A percentile compares a stretch with the other conserved stretches of the same genome.
phyloP scores from a whole-genome alignment of 805 yeast genomes.

The Komagataella pastoris region DNA sequence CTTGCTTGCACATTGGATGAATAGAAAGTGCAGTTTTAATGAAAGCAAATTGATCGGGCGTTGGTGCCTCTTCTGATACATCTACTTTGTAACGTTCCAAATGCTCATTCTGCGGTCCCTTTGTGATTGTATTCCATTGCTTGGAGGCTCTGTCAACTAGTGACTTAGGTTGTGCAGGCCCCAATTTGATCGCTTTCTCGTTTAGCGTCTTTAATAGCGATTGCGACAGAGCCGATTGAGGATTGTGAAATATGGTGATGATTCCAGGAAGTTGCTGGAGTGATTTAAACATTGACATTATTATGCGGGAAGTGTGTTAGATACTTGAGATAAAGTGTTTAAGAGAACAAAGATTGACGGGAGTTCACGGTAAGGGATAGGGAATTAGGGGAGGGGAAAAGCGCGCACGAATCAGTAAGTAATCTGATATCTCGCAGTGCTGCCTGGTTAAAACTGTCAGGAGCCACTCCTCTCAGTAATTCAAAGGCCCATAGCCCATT shows the following conservation, averaged over 20 bases:
- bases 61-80: constrained; percentile 8
- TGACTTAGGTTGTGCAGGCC: background rate
- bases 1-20: constrained; percentile 14
- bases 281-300: constrained; percentile 35
- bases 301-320: background rate
- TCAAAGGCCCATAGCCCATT: background rate
- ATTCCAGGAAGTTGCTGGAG: constrained; percentile 30
- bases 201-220: background rate
- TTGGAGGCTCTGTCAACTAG: background rate
- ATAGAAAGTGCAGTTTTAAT: constrained; percentile 13
- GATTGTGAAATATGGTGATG: constrained; percentile 23
- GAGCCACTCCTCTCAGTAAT: background rate
- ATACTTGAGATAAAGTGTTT: background rate
- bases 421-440: background rate
- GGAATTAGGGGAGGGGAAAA: background rate
- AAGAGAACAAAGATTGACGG: background rate
- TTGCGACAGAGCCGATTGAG: background rate
- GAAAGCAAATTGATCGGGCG: constrained; percentile 17
- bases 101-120: background rate
- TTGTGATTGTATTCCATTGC: background rate
- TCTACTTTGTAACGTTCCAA: background rate
- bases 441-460: background rate
- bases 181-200: background rate
- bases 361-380: background rate
- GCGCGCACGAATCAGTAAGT: background rate